Base-by-base conservation (phyloP, 768 basidiomycete species). In the Psilocybe tampanensis region DNA sequence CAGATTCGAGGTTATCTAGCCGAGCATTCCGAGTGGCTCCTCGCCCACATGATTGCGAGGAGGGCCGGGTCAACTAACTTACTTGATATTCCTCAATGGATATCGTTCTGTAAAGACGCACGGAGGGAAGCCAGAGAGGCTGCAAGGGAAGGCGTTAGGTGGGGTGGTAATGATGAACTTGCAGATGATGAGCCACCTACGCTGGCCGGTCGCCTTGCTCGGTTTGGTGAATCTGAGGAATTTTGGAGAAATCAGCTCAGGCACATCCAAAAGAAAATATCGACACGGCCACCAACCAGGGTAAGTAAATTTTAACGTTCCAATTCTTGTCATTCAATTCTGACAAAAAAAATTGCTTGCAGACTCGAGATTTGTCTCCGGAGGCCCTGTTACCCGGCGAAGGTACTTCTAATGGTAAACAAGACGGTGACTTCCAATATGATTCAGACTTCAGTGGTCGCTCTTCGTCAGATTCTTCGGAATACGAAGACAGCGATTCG, bases 401-500 rank as follows among this genome's bases (percentile, higher is more conserved):
- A 24, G 26, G 8, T 34, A 3, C 29, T 26, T 47, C 44, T 18
- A 39, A 36, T 22, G 29, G 36, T 2, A 26, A 23, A 2, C 32
- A 64, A 45, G 72, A 65, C 4, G 9, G 5, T 9, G 9, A 4
- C 29, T 29, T 29, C 52, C 63, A 65, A 11, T 86, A 86, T 59
- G 83, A 82, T 64, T 75, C 81, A 0, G 86, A 88, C 62, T 87
- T 86, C 64, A 82, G 81, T 11, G 78, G 80, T 84, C 84, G 3
- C 78, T 80, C 19, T 71, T 70, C 12, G 4, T 29, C 29, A 29
- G 72, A 77, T 6, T 74, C 70, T n/a, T 68, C 78, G 1, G 77
- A 78, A 42, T 73, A 77, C 9, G 70, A 77, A 36, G 50, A 29
- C 9, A 5, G 68, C 1, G 72, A 70, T 26, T 8, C 42, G 8